Evolutionary conservation across 2,329 filamentous ascomycete species (phyloP), one percentile per base, ranked within the genome.

Genomic region (Leptographium galeiforme): DNA sequence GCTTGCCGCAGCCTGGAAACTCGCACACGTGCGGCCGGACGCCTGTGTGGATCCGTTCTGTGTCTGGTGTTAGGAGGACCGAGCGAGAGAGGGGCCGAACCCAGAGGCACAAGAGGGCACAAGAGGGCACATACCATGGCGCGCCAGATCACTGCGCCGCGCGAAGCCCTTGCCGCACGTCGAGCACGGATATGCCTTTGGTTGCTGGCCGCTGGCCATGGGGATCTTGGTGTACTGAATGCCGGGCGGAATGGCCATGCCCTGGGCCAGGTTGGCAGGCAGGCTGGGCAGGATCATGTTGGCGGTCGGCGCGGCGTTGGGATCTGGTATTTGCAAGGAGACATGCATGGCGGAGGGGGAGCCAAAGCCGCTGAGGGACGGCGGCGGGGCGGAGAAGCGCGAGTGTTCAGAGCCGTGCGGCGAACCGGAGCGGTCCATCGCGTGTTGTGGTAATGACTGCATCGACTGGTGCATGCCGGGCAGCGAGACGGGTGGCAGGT

Each of bases 21-120:
- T 96, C 90, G 70, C 93, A 98, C 50, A 91, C 85, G 66, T 98
- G 93, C 49, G 93, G 93, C 55, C 91, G 78, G 55, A 90, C 78
- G 47, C 91, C 91, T 57, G 83, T 95, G 69, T 98, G 93, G 60
- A 98, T 98, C 47, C 93, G 88, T 71, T 97, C 91, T 96, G 32
- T 13, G 30, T 25, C 25, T 25, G 25, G 25, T 33, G 14, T 33
- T 30, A 18, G 32, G 32, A n/a, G 7, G 32, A 33, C 6, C 52
- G 14, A 48, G 41, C 34, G 33, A 13, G 19, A 19, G 12, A 36
- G 19, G 8, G n/a, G 34, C 18, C 57, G 18, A 45, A 32, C 8
- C 30, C 16, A 25, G 8, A 13, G 16, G 25, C 25, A 18, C 45
- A 18, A 49, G 39, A 16, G 18, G 16, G 25, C 25, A 18, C 45